A percentile compares a stretch with the other conserved stretches of the same genome.
Conservation (phyloP, 2,329 filamentous ascomycete species). For the Epichloe gansuensis region DNA sequence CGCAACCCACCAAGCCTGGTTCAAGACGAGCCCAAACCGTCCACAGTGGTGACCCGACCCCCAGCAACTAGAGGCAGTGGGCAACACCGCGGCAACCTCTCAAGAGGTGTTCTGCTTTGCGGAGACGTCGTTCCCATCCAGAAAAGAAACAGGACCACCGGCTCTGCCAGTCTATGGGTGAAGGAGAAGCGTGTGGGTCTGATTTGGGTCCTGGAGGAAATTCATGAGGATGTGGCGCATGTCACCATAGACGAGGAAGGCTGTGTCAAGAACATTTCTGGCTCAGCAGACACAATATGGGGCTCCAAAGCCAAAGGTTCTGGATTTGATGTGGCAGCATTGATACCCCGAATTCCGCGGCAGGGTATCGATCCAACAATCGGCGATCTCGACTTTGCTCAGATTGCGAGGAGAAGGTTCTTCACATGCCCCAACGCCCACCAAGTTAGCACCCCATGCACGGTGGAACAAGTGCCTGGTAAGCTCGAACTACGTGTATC, state of each 20-base stretch:
- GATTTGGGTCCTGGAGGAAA: conserved; percentile 97
- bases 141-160: conserved; percentile 84
- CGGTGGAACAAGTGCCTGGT: conserved; percentile 60
- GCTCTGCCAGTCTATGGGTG: conserved; percentile 93
- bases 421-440: conserved; percentile 76
- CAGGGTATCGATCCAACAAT: conserved; percentile 57
- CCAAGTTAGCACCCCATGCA: conserved; percentile 72
- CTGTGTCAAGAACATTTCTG: conserved; percentile 54
- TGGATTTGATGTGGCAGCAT: conserved; percentile 62
- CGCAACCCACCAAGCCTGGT: conserved; percentile 40
- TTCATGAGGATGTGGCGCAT: conserved; percentile 81
- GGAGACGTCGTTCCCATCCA: conserved; percentile 97
- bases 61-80: conserved; percentile 40
- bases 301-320: conserved; percentile 54
- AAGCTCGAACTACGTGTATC: conserved; percentile 70
- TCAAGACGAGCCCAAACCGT: conserved; percentile 51
- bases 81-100: conserved; percentile 62
- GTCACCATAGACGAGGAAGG: conserved; percentile 69
- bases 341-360: conserved; percentile 74
- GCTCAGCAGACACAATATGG: conserved; percentile 81
- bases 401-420: conserved; percentile 58
- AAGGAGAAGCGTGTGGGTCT: conserved; percentile 91
- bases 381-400: conserved; percentile 66
- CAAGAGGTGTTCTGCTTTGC: conserved; percentile 80
- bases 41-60: conserved; percentile 40